Conservation (phyloP, 78 protist species). For the Dictyostelium brefeldianum region DNA sequence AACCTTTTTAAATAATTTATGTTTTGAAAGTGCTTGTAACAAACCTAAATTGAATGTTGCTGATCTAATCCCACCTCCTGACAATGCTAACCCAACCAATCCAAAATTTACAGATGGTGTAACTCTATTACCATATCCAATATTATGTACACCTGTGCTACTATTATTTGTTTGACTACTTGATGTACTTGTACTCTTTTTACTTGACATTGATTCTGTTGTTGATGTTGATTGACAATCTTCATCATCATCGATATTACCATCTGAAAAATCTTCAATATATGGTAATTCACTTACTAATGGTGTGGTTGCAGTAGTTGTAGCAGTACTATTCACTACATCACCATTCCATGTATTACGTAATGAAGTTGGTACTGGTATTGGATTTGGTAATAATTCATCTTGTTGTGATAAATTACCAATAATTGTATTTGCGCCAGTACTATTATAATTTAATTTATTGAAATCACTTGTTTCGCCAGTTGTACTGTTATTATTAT, state of each 20-base stretch:
- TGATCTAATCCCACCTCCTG: conserved; percentile 81
- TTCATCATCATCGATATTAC: background rate
- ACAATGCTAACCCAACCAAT: conserved; percentile 60
- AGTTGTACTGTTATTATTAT: background rate
- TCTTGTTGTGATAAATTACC: background rate
- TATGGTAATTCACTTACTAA: background rate
- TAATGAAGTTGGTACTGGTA: background rate
- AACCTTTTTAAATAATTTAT: conserved; percentile 42
- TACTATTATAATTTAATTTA: conserved; percentile 16
- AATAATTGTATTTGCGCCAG: background rate
- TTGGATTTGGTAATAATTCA: background rate
- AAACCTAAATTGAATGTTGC: conserved; percentile 71
- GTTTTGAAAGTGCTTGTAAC: conserved; percentile 68
- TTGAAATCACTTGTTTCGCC: background rate
- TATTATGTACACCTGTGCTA: background rate
- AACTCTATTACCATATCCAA: conserved; percentile 5
- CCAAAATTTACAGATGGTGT: conserved; percentile 51
- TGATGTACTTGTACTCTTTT: background rate
- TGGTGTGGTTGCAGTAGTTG: background rate
- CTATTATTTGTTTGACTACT: background rate
- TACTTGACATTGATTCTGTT: background rate
- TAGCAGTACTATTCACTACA: background rate
- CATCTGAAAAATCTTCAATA: background rate
- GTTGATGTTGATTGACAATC: background rate
- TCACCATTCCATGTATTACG: conserved; percentile 16